Base-by-base conservation (phyloP, 1,284 basidiomycete genomes). In the Termitomyces sp. region DNA sequence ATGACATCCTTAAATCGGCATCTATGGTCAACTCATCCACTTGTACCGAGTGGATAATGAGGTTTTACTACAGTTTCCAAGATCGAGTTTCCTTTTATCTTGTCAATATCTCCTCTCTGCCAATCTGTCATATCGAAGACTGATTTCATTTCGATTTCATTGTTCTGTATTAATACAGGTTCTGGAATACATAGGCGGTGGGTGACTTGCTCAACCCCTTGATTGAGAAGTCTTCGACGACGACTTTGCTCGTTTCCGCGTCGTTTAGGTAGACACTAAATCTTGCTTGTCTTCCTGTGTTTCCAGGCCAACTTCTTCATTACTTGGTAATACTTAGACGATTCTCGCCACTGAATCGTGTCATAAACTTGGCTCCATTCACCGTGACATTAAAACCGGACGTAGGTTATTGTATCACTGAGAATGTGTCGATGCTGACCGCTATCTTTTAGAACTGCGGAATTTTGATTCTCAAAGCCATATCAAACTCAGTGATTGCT, bases 361-460 rank as follows among this genome's bases (percentile, higher is more conserved):
- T 66, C 96, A 98, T 73, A 86, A 86, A 66, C 86, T 93, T 62
- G 95, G 95, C 2, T 98, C 96, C 75, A 97, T 98, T 64, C 95
- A 98, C 74, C 85, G 95, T 53, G 95, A 98, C 75, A 96, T 98
- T 74, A n/a, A 96, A 96, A 73, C 93, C 93, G 59, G 90, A 93
- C 73, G 87, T 90, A 69, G 69, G 86, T 48, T 21, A 36, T 34
- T 73, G 57, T 57, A 53, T 53, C 8, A 39, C 4, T 21, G 61
- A 46, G 34, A 44, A 21, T 28, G 21, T 33, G 42, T 48, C 21
- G 26, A n/a, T 24, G 17, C 39, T 57, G 17, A 51, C 39, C 49
- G 30, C 31, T 13, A 33, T 30, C 9, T 17, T 28, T 3, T n/a
- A 26, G 50, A 44, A 5, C 13, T 58, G n/a, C 24, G 95, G 87